Conservation (phyloP, 257 asterid genomes). For the Leptodermis oblonga region DNA sequence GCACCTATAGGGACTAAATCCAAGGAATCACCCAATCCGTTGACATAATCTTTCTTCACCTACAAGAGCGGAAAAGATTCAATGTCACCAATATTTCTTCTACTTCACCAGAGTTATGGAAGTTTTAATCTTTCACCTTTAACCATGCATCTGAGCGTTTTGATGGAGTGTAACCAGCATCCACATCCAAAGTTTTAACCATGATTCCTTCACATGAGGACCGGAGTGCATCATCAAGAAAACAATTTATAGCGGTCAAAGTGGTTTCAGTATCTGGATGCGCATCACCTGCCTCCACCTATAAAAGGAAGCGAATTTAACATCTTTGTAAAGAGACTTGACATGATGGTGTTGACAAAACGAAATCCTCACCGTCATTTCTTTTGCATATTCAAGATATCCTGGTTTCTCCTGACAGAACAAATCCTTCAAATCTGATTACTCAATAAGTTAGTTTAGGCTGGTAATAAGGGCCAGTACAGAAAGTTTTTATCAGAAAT, state of each 20-base stretch:
- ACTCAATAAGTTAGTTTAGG: slow-evolving; percentile 20
- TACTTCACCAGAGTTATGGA: slow-evolving; percentile 15
- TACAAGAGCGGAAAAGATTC: slow-evolving; percentile 28
- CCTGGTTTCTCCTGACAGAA: slow-evolving; percentile 64
- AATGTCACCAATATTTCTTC: slow-evolving; percentile 4
- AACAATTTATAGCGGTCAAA: slow-evolving; percentile 49
- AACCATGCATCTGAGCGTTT: slow-evolving; percentile 93
- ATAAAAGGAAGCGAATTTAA: slow-evolving; percentile 23
- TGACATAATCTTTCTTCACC: slow-evolving; percentile 87
- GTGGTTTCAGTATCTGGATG: slow-evolving; percentile 57
- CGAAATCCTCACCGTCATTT: slow-evolving; percentile 57
- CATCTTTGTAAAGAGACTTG: not conserved
- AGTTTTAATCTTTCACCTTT: slow-evolving; percentile 44
- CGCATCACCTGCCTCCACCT: slow-evolving; percentile 72
- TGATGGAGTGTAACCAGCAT: slow-evolving; percentile 81
- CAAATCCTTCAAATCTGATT: slow-evolving; percentile 63
- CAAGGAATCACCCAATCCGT: slow-evolving; percentile 78
- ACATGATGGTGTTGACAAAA: slow-evolving; percentile 6
- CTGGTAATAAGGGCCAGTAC: slow-evolving; percentile 1
- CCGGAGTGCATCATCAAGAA: slow-evolving; percentile 58
- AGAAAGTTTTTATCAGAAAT: not conserved
- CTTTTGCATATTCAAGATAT: slow-evolving; percentile 70
- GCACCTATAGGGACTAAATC: slow-evolving; percentile 97
- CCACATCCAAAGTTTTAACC: slow-evolving; percentile 79
- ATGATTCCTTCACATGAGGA: slow-evolving; percentile 90